Conservation (phyloP, 2,329 filamentous ascomycete genomes). For the Pestalotiopsis fici region DNA sequence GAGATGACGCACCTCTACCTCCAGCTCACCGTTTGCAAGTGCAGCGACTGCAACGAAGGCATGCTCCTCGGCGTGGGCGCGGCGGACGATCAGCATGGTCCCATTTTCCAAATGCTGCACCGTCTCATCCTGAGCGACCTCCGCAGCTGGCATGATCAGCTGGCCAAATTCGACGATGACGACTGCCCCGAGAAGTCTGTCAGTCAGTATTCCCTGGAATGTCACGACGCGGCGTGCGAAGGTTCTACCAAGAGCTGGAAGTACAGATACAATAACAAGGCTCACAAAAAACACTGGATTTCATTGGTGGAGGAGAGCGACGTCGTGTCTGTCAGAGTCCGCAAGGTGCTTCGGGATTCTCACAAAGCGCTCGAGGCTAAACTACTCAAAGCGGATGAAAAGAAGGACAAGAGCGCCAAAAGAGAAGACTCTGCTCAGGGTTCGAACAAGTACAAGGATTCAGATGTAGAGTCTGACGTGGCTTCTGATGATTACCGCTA, state of each 20-base stretch:
- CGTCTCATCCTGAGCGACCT: conserved; percentile 20
- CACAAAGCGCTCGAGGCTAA: neutral
- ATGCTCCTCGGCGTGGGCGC: conserved; percentile 15
- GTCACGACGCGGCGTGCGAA: neutral
- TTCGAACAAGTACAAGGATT: neutral
- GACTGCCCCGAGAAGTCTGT: conserved; percentile 17
- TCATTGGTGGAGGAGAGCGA: neutral
- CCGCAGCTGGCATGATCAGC: conserved; percentile 14
- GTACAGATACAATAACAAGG: neutral
- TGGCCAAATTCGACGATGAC: conserved; percentile 11
- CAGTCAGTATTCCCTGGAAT: conserved; percentile 9
- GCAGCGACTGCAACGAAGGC: conserved; percentile 11
- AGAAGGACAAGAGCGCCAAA: neutral
- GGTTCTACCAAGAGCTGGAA: neutral
- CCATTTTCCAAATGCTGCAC: conserved; percentile 20
- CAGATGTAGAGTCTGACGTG: neutral
- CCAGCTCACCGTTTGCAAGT: conserved; percentile 15
- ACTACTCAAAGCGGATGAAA: neutral
- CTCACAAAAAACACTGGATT: neutral
- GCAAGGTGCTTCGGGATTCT: neutral
- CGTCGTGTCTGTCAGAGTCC: neutral
- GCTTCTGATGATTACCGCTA: neutral
- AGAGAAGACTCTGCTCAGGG: neutral
- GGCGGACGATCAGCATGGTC: conserved; percentile 17
- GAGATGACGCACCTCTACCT: conserved; percentile 22